Percentiles rank a stretch among this genome's conserved stretches.
phyloP scores from a whole-genome alignment of 2,329 filamentous ascomycete species.

The Pezicula carpinea region DNA sequence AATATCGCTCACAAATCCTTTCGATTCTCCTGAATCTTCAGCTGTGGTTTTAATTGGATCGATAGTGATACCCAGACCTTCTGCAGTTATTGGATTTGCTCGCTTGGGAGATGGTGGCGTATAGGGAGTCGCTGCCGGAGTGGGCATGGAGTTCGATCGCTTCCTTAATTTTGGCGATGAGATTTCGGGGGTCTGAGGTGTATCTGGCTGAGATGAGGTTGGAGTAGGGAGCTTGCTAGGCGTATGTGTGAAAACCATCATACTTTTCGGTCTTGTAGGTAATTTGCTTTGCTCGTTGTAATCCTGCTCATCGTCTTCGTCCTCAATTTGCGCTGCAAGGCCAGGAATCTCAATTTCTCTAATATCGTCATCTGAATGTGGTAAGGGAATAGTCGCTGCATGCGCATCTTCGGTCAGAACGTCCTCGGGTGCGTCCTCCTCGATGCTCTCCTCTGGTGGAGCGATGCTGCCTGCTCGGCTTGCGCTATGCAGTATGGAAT shows the following conservation, averaged over 20 bases:
- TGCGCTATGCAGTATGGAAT: conserved; percentile 16
- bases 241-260: conserved; percentile 35
- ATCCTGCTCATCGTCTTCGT: conserved; percentile 46
- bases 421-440: conserved; percentile 14
- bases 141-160: conserved; percentile 26
- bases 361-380: conserved; percentile 62
- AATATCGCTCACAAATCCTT: conserved; percentile 10
- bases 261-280: conserved; percentile 34
- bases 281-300: conserved; percentile 31
- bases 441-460: conserved; percentile 28
- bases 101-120: conserved; percentile 14
- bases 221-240: conserved; percentile 20
- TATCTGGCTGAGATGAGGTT: conserved; percentile 20
- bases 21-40: background rate
- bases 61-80: background rate
- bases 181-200: conserved; percentile 11
- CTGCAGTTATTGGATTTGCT: conserved; percentile 6
- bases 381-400: conserved; percentile 63
- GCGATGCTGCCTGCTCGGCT: conserved; percentile 36
- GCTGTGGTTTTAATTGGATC: background rate
- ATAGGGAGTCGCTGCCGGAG: conserved; percentile 15
- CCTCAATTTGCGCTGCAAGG: conserved; percentile 56
- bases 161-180: conserved; percentile 16
- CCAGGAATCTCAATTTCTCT: conserved; percentile 79
- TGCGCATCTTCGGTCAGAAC: conserved; percentile 21